Conservation (phyloP, 768 basidiomycete species). For the Mycena vitilis region DNA sequence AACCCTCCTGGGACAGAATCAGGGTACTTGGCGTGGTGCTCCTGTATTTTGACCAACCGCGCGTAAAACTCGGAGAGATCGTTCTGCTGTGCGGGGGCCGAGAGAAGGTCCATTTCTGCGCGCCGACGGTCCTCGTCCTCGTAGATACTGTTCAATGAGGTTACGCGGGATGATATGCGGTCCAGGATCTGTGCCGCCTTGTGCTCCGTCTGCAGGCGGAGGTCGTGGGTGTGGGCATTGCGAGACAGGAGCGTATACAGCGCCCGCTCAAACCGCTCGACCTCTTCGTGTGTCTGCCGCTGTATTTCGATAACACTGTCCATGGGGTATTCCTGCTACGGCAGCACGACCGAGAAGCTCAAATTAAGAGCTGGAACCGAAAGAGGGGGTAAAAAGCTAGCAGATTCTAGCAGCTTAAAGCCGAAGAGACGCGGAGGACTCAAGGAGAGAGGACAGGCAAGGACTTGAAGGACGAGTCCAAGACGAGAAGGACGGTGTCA, state of each 20-base stretch:
- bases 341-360: too few relatives aligned
- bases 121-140: slow-evolving; percentile 80
- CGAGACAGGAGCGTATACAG: slow-evolving; percentile 86
- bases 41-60: slow-evolving; percentile 95
- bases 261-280: slow-evolving; percentile 91
- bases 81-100: slow-evolving; percentile 67
- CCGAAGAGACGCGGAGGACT: too few relatives aligned
- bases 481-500: too few relatives aligned
- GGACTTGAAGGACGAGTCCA: too few relatives aligned
- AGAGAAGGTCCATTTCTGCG: slow-evolving; percentile 72
- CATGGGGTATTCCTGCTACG: slow-evolving; percentile 57
- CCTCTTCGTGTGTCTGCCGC: slow-evolving; percentile 94
- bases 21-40: slow-evolving; percentile 96
- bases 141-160: slow-evolving; percentile 77
- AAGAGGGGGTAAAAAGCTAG: too few relatives aligned
- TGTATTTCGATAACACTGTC: slow-evolving; percentile 96
- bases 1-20: slow-evolving; percentile 85
- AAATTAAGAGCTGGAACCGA: too few relatives aligned
- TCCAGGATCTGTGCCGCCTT: slow-evolving; percentile 91
- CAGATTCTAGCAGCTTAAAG: too few relatives aligned
- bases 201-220: slow-evolving; percentile 82
- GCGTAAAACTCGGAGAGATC: slow-evolving; percentile 95
- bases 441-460: too few relatives aligned
- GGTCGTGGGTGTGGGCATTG: slow-evolving; percentile 70
- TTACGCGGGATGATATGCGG: slow-evolving; percentile 78